Evolutionary conservation across 352 stramenopile species (phyloP).

Genomic region (Phytopythium delawarense): DNA sequence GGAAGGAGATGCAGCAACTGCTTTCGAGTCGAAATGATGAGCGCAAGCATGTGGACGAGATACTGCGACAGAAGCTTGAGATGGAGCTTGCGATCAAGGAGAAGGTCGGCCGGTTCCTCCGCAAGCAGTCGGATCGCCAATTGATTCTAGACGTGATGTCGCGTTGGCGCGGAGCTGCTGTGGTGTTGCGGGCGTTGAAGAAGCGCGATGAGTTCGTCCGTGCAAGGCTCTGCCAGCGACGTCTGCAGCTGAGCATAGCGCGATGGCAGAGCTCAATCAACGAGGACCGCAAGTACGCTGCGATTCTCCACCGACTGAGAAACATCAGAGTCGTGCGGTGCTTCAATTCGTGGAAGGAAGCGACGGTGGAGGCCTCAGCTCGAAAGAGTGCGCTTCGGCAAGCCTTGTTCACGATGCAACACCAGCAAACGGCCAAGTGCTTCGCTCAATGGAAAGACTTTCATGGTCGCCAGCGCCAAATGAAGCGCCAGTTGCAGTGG

Average conservation of each 20-base stretch:
- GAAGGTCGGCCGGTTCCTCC: slow-evolving; percentile 29
- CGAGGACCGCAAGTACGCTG: neutral
- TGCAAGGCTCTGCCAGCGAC: slow-evolving; percentile 10
- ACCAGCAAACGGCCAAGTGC: slow-evolving; percentile 25
- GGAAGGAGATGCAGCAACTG: neutral
- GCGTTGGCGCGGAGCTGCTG: slow-evolving; percentile 11
- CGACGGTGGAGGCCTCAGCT: slow-evolving; percentile 6
- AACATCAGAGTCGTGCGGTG: slow-evolving; percentile 33
- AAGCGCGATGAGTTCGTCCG: slow-evolving; percentile 6
- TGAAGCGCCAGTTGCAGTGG: neutral
- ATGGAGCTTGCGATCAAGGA: slow-evolving; percentile 19
- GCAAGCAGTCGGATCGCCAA: slow-evolving; percentile 30
- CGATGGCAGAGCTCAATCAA: neutral
- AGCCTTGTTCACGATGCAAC: slow-evolving; percentile 28
- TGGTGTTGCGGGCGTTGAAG: slow-evolving; percentile 5
- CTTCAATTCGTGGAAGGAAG: slow-evolving; percentile 52
- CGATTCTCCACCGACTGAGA: slow-evolving; percentile 26
- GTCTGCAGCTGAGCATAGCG: neutral
- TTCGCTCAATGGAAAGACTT: slow-evolving; percentile 29
- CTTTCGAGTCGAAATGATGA: neutral
- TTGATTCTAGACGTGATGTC: slow-evolving; percentile 12
- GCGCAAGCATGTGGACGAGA: neutral
- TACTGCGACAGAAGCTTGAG: neutral
- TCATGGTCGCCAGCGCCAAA: neutral
- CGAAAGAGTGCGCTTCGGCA: slow-evolving; percentile 19